These are phyloP conservation scores for Pythium folliculosum DNA, from an alignment of 352 stramenopile genomes.

Conservation along the genomic window DNA sequence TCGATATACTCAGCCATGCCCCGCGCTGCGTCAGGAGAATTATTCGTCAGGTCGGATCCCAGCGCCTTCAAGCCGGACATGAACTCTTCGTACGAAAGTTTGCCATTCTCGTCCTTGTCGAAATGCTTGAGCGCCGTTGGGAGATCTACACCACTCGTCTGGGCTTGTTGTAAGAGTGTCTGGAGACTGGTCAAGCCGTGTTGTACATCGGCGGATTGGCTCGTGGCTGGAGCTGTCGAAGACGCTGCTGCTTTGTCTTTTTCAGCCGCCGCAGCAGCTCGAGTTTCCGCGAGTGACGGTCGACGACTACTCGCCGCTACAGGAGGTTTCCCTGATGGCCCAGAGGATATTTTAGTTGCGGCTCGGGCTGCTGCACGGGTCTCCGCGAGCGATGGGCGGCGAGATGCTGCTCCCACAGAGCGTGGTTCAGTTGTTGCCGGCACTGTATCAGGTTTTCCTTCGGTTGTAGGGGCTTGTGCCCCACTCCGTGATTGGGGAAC, in stretches of 20 bases:
- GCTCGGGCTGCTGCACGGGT: slow-evolving; percentile 26
- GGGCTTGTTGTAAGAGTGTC: slow-evolving; percentile 44
- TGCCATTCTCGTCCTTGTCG: slow-evolving; percentile 64
- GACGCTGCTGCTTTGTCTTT: neutral
- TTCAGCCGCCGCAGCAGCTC: neutral
- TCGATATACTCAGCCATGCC: slow-evolving; percentile 46
- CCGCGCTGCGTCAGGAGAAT: slow-evolving; percentile 35
- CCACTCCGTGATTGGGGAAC: neutral
- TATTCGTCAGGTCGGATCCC: slow-evolving; percentile 37
- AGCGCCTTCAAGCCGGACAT: slow-evolving; percentile 40
- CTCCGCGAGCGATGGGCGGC: slow-evolving; percentile 37
- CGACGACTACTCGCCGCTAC: neutral
- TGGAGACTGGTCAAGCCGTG: slow-evolving; percentile 45
- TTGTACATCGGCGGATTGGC: slow-evolving; percentile 5
- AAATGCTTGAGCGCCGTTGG: slow-evolving; percentile 73
- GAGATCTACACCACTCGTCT: slow-evolving; percentile 49
- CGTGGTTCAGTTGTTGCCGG: neutral
- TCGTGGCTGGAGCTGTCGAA: neutral
- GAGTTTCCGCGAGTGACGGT: slow-evolving; percentile 8
- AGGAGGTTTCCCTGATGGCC: neutral
- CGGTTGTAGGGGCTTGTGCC: neutral
- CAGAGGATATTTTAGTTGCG: slow-evolving; percentile 21
- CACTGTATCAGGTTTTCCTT: neutral
- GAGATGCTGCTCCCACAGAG: neutral
- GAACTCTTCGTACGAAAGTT: slow-evolving; percentile 64